These are phyloP conservation scores for Kwoniella bestiolae DNA, from an alignment of 768 basidiomycete species.

Conservation along the genomic window DNA sequence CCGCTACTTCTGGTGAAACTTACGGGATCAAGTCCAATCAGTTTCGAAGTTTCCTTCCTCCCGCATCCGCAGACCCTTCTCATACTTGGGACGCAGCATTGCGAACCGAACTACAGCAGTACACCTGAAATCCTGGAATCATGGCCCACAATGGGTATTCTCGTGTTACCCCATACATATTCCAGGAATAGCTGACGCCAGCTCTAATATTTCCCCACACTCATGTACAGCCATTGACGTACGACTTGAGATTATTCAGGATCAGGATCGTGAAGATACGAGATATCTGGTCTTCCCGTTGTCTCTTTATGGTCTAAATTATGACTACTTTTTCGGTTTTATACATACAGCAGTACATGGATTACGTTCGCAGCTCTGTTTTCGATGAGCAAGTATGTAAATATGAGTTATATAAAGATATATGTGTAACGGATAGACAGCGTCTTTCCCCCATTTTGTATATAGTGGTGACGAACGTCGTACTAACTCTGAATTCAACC, in stretches of 20 bases:
- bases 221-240: conserved; percentile 12
- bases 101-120: too few relatives aligned
- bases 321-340: too few relatives aligned
- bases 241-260: too few relatives aligned
- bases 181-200: background rate
- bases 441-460: background rate
- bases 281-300: too few relatives aligned
- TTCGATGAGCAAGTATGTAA: background rate
- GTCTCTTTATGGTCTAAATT: too few relatives aligned
- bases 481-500: background rate
- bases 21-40: background rate
- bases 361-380: background rate
- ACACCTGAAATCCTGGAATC: background rate
- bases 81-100: too few relatives aligned
- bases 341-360: too few relatives aligned
- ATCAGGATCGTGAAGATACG: too few relatives aligned
- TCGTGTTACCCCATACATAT: too few relatives aligned
- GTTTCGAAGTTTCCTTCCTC: conserved; percentile 2
- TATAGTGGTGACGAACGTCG: background rate
- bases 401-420: background rate
- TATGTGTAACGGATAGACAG: background rate
- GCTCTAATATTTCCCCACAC: background rate
- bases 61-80: background rate
- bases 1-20: conserved; percentile 2
- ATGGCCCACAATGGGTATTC: too few relatives aligned